Conservation (phyloP, 225 moss, liverwort and hornwort genomes). For the Physcomitrium patens region DNA sequence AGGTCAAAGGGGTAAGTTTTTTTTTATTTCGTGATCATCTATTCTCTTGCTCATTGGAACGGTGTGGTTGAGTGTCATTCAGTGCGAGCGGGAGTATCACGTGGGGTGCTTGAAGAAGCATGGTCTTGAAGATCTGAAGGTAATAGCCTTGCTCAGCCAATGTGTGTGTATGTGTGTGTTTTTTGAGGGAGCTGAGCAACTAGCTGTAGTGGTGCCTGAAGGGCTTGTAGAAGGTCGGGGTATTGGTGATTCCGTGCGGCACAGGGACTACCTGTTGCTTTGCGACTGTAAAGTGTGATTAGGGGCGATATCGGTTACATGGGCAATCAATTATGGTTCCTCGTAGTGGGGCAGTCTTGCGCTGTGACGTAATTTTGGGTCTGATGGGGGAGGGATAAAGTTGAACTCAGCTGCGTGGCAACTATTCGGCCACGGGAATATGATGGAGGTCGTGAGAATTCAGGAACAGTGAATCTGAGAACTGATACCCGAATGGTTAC, state of each 20-base stretch:
- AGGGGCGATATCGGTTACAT: no score
- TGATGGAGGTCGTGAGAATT: neutral
- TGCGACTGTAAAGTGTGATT: no score
- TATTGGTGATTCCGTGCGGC: no score
- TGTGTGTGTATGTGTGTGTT: neutral
- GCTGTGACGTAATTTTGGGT: no score
- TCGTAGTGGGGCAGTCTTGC: no score
- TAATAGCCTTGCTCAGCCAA: conserved; percentile 36
- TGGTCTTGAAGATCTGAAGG: conserved; percentile 87
- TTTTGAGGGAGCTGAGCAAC: no score
- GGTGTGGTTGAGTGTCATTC: conserved; percentile 27
- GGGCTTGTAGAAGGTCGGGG: neutral
- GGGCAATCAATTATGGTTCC: no score
- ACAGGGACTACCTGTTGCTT: no score
- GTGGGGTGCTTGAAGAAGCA: conserved; percentile 96
- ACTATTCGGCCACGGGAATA: neutral
- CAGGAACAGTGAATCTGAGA: neutral
- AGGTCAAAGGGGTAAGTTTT: neutral
- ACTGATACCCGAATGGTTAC: neutral
- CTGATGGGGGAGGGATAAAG: no score
- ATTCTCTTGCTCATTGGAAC: conserved; percentile 14
- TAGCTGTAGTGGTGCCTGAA: no score
- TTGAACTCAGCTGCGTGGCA: no score
- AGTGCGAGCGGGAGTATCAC: conserved; percentile 98
- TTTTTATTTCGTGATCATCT: neutral